Evolutionary conservation across 768 basidiomycete species (phyloP), one percentile per base, ranked within the genome.

Genomic region (Tricholoma terreum): DNA sequence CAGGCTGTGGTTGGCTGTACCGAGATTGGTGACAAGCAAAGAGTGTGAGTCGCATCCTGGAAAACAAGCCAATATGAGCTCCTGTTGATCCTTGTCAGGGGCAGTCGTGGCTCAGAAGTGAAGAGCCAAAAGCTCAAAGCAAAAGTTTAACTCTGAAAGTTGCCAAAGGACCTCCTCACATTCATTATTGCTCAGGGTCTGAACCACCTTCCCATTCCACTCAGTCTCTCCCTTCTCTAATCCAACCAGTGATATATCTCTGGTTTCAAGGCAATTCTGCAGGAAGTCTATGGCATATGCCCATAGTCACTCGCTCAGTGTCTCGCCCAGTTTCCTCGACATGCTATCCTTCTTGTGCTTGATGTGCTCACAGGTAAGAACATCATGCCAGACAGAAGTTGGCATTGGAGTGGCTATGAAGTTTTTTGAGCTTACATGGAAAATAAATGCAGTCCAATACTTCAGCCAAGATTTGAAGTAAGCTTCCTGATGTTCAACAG

Each of bases 61-160:
- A 24, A 52, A 52, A 22, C 52, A 52, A 6, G 12, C 22, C 12
- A 35, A 52, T 11, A 52, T 11, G 6, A 52, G 52, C 12, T 10
- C 10, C 24, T 52, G 52, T 14, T 1, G 36, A n/a, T 35, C 52
- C 19, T 4, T n/a, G 19, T 33, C 15, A 15, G 38, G 8, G 9
- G 27, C 15, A 5, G 52, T 36, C 6, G 54, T 17, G 6, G 59
- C 61, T 15, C 52, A 42, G 3, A 34, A 45, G 19, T 70, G 50
- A 2, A 70, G 63, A 10, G 65, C 58, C 11, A 58, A 48, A 8
- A 69, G 52, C 24, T 68, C 61, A 35, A 58, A 65, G 2, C 50
- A 21, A 48, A 66, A 69, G 17, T 61, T 62, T 6, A 63, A 54
- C 40, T 69, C 58, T 1, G 53, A 55, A 0, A 68, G 27, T 48